Base-by-base conservation (phyloP, 2,329 filamentous ascomycete species). In the Hypoxylon sp. region DNA sequence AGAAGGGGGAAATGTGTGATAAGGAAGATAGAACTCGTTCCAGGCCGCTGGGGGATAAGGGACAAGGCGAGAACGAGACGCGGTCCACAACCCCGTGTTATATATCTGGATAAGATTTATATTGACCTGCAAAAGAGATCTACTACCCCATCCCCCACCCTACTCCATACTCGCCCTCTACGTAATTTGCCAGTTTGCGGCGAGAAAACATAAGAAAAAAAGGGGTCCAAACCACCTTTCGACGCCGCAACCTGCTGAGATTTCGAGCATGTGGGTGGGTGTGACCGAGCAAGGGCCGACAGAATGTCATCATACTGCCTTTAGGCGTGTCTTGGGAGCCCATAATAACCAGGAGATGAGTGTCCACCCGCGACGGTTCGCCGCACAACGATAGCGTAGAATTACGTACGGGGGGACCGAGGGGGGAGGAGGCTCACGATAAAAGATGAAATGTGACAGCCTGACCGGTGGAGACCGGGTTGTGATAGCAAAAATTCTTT, bases 221-320 rank as follows among this genome's bases (percentile, higher is more conserved):
- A 56, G 64, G 60, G 64, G 64, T 59, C 64, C 46, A 52, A 17
- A 17, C 30, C 19, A 43, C 41, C 11, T 8, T 52, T 48, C 48
- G 11, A 22, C 32, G 30, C 43, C 41, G 30, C 50, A 53, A 56
- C 34, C 28, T 56, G 52, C 19, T 54, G 46, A 37, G 24, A 20
- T 17, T 58, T 26, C 20, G 47, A 56, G 37, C 41, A 30, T 44
- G 49, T 41, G 51, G 59, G 65, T 67, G 65, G 65, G 47, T 65
- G 62, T 39, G 51, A 62, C 65, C 65, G 65, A 68, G 62, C 65
- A 68, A 68, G 56, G 65, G 48, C 65, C 65, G 65, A 68, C 55
- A 24, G 34, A 59, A 68, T 68, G 62, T 65, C 59, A 62, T 65
- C 65, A 68, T 68, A 56, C 48, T 47, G 52, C 48, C 39, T 62